Percentiles rank a stretch among this genome's conserved stretches.
Conservation (phyloP, 805 yeast genomes). For the Ogataea minuta region DNA sequence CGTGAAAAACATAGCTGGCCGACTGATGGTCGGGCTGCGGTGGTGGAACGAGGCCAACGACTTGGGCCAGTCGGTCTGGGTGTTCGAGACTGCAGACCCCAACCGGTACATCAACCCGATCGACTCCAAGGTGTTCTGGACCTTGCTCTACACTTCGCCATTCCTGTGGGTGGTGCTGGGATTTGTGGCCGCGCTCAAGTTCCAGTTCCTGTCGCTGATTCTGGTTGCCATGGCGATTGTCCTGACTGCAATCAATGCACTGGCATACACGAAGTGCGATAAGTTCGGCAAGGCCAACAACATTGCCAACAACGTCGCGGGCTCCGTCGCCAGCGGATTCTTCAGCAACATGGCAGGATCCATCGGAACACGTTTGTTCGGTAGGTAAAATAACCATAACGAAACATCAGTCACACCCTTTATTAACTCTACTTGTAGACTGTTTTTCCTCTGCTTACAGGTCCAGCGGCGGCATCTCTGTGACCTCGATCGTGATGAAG, state of each 20-base stretch:
- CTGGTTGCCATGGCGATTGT: constrained; percentile 66
- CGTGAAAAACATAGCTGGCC: constrained; percentile 85
- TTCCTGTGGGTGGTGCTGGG: constrained; percentile 73
- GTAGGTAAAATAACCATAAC: not conserved
- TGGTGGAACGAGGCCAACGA: constrained; percentile 93
- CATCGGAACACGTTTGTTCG: constrained; percentile 2
- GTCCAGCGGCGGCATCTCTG: constrained; percentile 13
- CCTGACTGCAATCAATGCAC: constrained; percentile 75
- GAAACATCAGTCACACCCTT: not conserved
- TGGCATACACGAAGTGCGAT: constrained; percentile 91
- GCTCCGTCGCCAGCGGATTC: constrained; percentile 44
- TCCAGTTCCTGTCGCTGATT: constrained; percentile 66
- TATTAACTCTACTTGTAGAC: constrained; percentile 1
- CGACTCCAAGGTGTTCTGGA: constrained; percentile 88
- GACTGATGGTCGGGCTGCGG: constrained; percentile 83
- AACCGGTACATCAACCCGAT: constrained; percentile 77
- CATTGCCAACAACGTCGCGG: constrained; percentile 56
- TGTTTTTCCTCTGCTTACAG: too few relatives aligned
- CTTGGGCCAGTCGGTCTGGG: constrained; percentile 74
- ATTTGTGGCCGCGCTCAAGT: constrained; percentile 71
- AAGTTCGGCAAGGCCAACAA: constrained; percentile 83
- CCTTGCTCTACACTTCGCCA: constrained; percentile 72
- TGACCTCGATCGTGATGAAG: constrained; percentile 24
- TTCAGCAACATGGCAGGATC: constrained; percentile 43
- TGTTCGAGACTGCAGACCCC: constrained; percentile 82